Conservation (phyloP, 768 basidiomycete species). For the Tylopilus subfusipes region DNA sequence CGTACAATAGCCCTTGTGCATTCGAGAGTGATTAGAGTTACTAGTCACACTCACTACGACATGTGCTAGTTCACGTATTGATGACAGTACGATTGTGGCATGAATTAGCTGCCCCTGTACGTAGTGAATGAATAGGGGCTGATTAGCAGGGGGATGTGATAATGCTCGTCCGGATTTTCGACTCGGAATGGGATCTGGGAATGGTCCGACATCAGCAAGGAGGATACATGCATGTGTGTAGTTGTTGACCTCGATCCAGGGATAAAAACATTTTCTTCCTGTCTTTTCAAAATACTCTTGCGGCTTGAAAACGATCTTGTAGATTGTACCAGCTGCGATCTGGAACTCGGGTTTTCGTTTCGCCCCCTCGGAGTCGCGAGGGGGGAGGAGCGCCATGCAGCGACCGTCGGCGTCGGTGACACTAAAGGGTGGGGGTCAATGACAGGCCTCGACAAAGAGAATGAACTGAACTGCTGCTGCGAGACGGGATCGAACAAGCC, state of each 20-base stretch:
- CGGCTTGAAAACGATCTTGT: slow-evolving; percentile 85
- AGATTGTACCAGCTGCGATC: slow-evolving; percentile 50
- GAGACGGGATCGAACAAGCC: slow-evolving; percentile 52
- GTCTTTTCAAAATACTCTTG: slow-evolving; percentile 73
- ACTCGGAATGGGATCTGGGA: slow-evolving; percentile 75
- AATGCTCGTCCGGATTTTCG: slow-evolving; percentile 70
- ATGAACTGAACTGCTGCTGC: slow-evolving; percentile 65
- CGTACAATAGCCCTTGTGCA: slow-evolving; percentile 35
- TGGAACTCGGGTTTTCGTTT: slow-evolving; percentile 38
- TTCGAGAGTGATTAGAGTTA: slow-evolving; percentile 8
- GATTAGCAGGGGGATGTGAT: slow-evolving; percentile 89
- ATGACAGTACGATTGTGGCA: slow-evolving; percentile 1
- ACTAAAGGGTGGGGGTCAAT: slow-evolving; percentile 36
- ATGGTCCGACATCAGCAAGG: slow-evolving; percentile 4
- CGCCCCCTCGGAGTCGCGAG: slow-evolving; percentile 43
- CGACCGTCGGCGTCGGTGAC: slow-evolving; percentile 80
- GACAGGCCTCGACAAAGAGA: neutral
- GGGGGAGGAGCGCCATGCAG: slow-evolving; percentile 70
- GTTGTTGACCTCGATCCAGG: slow-evolving; percentile 75
- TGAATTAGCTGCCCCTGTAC: slow-evolving; percentile 76
- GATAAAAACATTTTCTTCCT: slow-evolving; percentile 75
- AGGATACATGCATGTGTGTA: neutral
- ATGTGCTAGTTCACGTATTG: slow-evolving; percentile 2
- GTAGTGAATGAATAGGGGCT: slow-evolving; percentile 92
- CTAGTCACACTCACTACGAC: neutral